Evolutionary conservation across 306 rosid species (phyloP).

Genomic region (Benincasa hispida): DNA sequence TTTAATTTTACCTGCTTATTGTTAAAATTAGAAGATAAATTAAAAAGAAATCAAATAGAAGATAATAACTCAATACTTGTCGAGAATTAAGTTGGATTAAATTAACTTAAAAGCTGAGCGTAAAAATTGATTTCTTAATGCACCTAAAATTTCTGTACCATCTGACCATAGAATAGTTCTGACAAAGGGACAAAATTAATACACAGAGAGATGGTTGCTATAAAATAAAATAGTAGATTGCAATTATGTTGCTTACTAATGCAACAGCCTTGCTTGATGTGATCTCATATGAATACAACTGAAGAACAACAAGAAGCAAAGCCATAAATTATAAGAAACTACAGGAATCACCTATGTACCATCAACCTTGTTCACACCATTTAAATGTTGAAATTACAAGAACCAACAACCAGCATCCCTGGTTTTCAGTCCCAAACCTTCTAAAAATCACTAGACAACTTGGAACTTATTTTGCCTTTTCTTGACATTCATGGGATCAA

Average conservation of each 20-base stretch:
- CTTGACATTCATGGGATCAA: slow-evolving; percentile 23
- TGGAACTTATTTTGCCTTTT: neutral
- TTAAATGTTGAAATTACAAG: neutral
- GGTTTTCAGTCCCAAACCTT: neutral
- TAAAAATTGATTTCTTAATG: too few relatives aligned
- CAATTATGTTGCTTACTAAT: neutral
- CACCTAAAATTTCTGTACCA: too few relatives aligned
- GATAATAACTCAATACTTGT: too few relatives aligned
- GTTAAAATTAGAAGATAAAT: too few relatives aligned
- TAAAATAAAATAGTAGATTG: neutral
- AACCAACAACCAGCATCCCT: neutral
- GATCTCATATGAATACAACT: too few relatives aligned
- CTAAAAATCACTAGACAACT: neutral
- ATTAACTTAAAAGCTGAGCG: too few relatives aligned
- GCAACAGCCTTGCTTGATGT: neutral
- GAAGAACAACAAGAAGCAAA: neutral
- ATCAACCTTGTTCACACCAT: neutral
- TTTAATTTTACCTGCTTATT: too few relatives aligned
- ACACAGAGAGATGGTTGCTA: neutral
- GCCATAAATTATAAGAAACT: neutral
- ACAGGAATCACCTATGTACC: neutral
- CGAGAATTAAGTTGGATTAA: too few relatives aligned
- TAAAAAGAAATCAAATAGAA: too few relatives aligned
- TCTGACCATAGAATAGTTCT: too few relatives aligned
- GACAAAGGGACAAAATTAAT: neutral